Conservation (phyloP, 352 stramenopile genomes). For the Phytophthora fragariae region DNA sequence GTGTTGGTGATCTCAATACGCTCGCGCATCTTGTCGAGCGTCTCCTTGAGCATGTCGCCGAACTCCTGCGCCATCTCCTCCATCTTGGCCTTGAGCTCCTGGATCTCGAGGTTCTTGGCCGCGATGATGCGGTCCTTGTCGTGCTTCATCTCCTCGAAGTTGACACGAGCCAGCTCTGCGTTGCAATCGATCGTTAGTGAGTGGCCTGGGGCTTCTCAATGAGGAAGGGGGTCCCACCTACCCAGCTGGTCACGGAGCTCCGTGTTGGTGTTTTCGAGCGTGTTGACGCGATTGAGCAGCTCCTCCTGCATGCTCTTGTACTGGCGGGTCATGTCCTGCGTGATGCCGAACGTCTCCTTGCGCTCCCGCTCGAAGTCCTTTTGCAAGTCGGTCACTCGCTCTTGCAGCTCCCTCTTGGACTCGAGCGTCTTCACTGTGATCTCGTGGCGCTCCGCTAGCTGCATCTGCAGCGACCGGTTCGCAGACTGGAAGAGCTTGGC, state of each 20-base stretch:
- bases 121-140: slow-evolving; percentile 93
- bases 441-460: slow-evolving; percentile 89
- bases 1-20: slow-evolving; percentile 94
- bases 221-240: slow-evolving; percentile 35
- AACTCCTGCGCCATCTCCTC: slow-evolving; percentile 96
- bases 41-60: slow-evolving; percentile 95
- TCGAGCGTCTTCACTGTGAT: slow-evolving; percentile 87
- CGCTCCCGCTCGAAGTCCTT: slow-evolving; percentile 89
- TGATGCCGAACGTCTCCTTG: slow-evolving; percentile 93
- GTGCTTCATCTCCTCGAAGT: slow-evolving; percentile 91
- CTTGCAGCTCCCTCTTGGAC: slow-evolving; percentile 89
- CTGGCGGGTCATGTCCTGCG: slow-evolving; percentile 95
- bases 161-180: slow-evolving; percentile 82
- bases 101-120: slow-evolving; percentile 91
- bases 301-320: slow-evolving; percentile 98
- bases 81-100: slow-evolving; percentile 94
- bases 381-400: slow-evolving; percentile 82
- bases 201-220: neutral
- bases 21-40: slow-evolving; percentile 95
- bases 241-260: slow-evolving; percentile 91
- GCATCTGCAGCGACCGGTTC: slow-evolving; percentile 90
- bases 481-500: slow-evolving; percentile 87
- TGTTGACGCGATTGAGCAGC: slow-evolving; percentile 87
- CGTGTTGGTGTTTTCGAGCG: slow-evolving; percentile 92
- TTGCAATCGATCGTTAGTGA: neutral